These are phyloP conservation scores for Microdochium paspali DNA, from an alignment of 2,329 filamentous ascomycete genomes.

Conservation along the genomic window DNA sequence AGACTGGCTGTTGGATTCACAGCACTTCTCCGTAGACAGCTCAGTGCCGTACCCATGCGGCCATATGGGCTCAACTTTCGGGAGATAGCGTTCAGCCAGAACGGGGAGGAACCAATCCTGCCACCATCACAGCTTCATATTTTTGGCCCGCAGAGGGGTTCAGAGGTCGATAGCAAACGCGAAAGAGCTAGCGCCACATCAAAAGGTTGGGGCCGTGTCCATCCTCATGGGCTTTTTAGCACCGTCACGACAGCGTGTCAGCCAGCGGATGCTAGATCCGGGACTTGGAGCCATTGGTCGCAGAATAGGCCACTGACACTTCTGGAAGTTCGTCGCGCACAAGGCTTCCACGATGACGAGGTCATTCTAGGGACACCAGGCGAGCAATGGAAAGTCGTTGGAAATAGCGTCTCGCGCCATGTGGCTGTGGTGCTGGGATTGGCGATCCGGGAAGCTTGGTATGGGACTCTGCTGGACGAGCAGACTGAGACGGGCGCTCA, in stretches of 20 bases:
- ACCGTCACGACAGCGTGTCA: conserved; percentile 50
- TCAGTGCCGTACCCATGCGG: conserved; percentile 48
- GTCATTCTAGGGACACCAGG: conserved; percentile 49
- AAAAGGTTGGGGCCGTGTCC: conserved; percentile 42
- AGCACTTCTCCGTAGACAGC: conserved; percentile 27
- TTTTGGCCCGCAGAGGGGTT: conserved; percentile 21
- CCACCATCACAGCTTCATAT: conserved; percentile 3
- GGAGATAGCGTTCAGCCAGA: conserved; percentile 23
- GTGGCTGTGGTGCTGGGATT: conserved; percentile 59
- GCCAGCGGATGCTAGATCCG: conserved; percentile 44
- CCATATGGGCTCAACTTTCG: conserved; percentile 46
- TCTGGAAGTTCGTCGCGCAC: conserved; percentile 58
- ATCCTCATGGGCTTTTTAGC: conserved; percentile 42
- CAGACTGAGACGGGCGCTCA: no score
- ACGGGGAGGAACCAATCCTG: conserved; percentile 10
- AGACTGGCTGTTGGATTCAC: conserved; percentile 35
- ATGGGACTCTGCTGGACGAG: conserved; percentile 24
- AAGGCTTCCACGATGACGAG: conserved; percentile 63
- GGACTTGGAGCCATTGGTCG: conserved; percentile 53
- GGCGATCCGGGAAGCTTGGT: conserved; percentile 49
- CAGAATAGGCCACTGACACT: conserved; percentile 53
- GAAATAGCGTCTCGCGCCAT: conserved; percentile 67
- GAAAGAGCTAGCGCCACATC: conserved; percentile 13
- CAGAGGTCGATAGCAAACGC: not conserved
- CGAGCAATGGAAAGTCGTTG: conserved; percentile 57